phyloP scores from a whole-genome alignment of 2,329 filamentous ascomycete genomes.

The Claviceps paspali region DNA sequence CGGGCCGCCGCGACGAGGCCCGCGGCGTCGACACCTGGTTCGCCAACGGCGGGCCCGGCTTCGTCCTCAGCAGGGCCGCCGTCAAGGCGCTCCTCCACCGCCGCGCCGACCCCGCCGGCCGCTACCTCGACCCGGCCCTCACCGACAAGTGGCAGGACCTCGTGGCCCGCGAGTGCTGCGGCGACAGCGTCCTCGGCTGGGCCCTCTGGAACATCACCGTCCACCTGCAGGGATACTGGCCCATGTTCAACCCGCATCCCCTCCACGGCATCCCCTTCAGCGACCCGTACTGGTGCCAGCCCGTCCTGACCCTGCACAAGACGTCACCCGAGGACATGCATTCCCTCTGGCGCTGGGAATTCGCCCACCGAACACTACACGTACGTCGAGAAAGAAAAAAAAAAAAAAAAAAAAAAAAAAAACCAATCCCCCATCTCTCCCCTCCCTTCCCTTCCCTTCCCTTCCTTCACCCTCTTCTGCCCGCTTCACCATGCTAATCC shows the following conservation, averaged over 20 bases:
- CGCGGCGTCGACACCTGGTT: slow-evolving; percentile 27
- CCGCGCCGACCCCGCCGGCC: slow-evolving; percentile 15
- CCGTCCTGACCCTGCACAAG: slow-evolving; percentile 40
- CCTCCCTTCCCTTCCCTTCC: no score
- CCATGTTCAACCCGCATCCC: slow-evolving; percentile 43
- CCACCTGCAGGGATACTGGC: slow-evolving; percentile 28
- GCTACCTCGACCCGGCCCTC: slow-evolving; percentile 26
- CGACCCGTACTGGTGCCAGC: slow-evolving; percentile 37
- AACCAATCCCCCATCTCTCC: no score
- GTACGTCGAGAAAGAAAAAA: slow-evolving; percentile 12
- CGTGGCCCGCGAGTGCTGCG: slow-evolving; percentile 32
- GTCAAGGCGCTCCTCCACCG: slow-evolving; percentile 27
- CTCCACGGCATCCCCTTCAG: slow-evolving; percentile 34
- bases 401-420: no score
- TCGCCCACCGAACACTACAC: slow-evolving; percentile 29
- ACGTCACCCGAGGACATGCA: slow-evolving; percentile 37
- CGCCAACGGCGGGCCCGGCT: slow-evolving; percentile 44
- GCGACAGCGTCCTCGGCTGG: slow-evolving; percentile 34
- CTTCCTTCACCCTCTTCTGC: no score
- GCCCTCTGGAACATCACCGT: slow-evolving; percentile 29
- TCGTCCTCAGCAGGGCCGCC: slow-evolving; percentile 36
- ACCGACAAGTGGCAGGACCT: slow-evolving; percentile 30
- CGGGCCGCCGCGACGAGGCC: slow-evolving; percentile 18
- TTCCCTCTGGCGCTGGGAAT: slow-evolving; percentile 36
- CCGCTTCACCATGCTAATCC: no score